These are phyloP conservation scores for Lactarius trivialis DNA, from an alignment of 768 basidiomycete species.

Conservation along the genomic window DNA sequence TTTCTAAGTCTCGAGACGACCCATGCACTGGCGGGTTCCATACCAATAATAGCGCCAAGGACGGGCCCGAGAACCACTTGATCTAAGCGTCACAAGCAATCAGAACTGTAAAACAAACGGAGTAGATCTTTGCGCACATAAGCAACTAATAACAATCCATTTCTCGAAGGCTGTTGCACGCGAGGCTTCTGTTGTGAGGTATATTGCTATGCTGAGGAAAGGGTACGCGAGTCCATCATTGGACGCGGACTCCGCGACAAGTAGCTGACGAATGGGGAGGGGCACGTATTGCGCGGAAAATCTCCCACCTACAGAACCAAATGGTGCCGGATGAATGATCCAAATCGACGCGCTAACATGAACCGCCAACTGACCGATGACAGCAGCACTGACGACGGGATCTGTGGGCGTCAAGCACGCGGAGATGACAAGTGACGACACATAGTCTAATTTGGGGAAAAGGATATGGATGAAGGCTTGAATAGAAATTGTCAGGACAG, in stretches of 20 bases:
- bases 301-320: slow-evolving; percentile 46
- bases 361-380: slow-evolving; percentile 44
- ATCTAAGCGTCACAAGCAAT: slow-evolving; percentile 39
- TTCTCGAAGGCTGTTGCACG: slow-evolving; percentile 60
- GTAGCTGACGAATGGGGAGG: slow-evolving; percentile 65
- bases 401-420: slow-evolving; percentile 93
- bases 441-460: slow-evolving; percentile 63
- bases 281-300: slow-evolving; percentile 69
- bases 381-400: slow-evolving; percentile 85
- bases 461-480: slow-evolving; percentile 60
- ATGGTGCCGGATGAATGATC: background rate
- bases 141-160: slow-evolving; percentile 84
- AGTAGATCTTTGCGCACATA: slow-evolving; percentile 43
- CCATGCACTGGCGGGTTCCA: background rate
- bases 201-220: slow-evolving; percentile 81
- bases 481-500: background rate
- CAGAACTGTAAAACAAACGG: background rate
- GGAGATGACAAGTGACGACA: slow-evolving; percentile 78
- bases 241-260: slow-evolving; percentile 86
- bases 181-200: slow-evolving; percentile 68
- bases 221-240: slow-evolving; percentile 97
- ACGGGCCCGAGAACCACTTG: slow-evolving; percentile 71
- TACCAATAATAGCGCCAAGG: slow-evolving; percentile 55
- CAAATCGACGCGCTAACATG: background rate
- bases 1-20: background rate